Evolutionary conservation across 192 early-diverging fungal species (phyloP).

Genomic region (Coemansia aciculifera): DNA sequence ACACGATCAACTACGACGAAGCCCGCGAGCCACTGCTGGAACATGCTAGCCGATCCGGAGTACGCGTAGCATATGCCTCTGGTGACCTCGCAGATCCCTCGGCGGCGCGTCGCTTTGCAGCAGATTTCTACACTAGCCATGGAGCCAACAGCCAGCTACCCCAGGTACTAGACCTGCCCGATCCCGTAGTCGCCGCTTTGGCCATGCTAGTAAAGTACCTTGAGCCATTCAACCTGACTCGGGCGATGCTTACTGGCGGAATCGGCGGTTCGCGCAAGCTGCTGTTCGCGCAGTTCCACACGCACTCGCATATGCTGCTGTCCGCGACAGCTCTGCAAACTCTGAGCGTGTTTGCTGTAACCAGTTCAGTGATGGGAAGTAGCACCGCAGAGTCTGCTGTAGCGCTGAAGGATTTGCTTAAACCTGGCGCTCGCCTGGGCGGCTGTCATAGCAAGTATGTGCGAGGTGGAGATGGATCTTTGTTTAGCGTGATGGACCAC

Average conservation of each 20-base stretch:
- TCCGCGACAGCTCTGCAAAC: constrained; percentile 91
- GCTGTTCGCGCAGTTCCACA: constrained; percentile 79
- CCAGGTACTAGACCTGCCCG: constrained; percentile 29
- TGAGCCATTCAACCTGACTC: constrained; percentile 37
- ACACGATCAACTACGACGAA: constrained; percentile 51
- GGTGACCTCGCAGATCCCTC: not conserved
- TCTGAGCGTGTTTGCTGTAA: constrained; percentile 85
- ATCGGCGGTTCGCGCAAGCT: constrained; percentile 61
- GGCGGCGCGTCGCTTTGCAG: constrained; percentile 14
- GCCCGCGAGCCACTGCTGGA: constrained; percentile 33
- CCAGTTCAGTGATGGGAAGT: constrained; percentile 57
- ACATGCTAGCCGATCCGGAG: constrained; percentile 60
- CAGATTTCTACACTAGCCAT: constrained; percentile 27
- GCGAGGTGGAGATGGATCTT: constrained; percentile 65
- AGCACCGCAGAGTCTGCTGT: constrained; percentile 9
- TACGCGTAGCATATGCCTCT: constrained; percentile 33
- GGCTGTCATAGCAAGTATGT: constrained; percentile 22
- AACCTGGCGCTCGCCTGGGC: constrained; percentile 9
- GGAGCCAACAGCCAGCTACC: constrained; percentile 26
- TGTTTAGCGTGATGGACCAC: constrained; percentile 80
- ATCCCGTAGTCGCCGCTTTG: constrained; percentile 14
- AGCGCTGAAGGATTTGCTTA: constrained; percentile 22
- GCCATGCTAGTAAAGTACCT: constrained; percentile 56
- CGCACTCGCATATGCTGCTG: constrained; percentile 72
- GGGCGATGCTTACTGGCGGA: constrained; percentile 57